phyloP scores from a whole-genome alignment of 1,139 yeast genomes.

The Yarrowia galli region DNA sequence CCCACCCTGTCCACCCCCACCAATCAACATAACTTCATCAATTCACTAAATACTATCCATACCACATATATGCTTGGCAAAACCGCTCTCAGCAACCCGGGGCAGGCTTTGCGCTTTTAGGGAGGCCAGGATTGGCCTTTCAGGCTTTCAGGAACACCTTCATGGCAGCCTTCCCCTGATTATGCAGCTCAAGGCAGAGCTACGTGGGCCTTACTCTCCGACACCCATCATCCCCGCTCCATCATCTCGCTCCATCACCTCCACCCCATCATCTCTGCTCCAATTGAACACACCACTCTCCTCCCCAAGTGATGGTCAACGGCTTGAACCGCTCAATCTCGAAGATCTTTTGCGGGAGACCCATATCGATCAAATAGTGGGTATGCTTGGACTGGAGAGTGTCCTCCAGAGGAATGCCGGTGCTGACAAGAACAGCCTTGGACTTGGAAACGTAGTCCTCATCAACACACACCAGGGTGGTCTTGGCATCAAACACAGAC shows the following conservation, averaged over 20 bases:
- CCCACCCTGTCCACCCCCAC: no score
- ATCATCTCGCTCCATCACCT: no score
- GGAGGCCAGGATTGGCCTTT: no score
- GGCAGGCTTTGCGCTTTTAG: no score
- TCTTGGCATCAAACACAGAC: conserved; percentile 13
- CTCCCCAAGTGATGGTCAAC: conserved; percentile 27
- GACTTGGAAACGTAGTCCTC: conserved; percentile 5
- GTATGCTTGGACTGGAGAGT: conserved; percentile 23
- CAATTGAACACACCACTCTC: conserved; percentile 29
- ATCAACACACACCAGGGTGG: conserved; percentile 17
- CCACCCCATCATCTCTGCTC: conserved; percentile 1
- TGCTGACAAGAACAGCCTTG: conserved; percentile 21
- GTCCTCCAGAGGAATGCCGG: conserved; percentile 25
- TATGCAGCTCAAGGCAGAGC: no score
- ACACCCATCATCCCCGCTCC: no score
- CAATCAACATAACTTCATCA: background rate
- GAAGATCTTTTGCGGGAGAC: conserved; percentile 35
- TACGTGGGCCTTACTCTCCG: no score
- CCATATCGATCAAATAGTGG: conserved; percentile 34
- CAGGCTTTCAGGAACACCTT: no score
- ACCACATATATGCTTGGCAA: no score
- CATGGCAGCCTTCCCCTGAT: no score
- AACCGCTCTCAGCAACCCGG: no score
- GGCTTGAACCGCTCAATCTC: conserved; percentile 37
- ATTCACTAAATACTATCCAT: conserved; percentile 1